Evolutionary conservation across 164 flowering plant genomes (phyloP), one percentile per base, ranked within the genome.

Genomic region (Kingdonia uniflora): DNA sequence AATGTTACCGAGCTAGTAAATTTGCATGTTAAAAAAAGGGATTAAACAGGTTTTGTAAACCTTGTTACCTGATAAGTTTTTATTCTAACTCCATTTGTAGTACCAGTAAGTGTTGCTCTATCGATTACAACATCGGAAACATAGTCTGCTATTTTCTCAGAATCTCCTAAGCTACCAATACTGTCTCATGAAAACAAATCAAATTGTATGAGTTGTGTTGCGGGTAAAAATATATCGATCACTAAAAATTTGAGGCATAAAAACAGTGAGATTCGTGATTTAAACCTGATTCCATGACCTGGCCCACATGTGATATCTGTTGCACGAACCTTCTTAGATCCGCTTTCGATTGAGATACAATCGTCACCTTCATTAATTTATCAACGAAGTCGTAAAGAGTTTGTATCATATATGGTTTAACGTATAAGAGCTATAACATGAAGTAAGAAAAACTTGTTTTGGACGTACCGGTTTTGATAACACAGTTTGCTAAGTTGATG

Each of bases 261-360:
- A n/a, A 35, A 14, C 14, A 14, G 40, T 15, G 52, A 47, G n/a
- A 19, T 19, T 17, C 13, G 14, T 40, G 43, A 17, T 13, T 13
- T 22, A 13, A 13, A 82, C 85, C 88, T 82, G 60, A 82, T 78
- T 21, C 89, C 85, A 67, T 82, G 89, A 19, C 90, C 90, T 22
- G 90, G 90, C 44, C 90, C 90, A 59, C 86, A 83, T 0, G 60
- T 65, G 25, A 80, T 75, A 19, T 67, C 68, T 6, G 41, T 59
- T 20, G 71, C 77, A 48, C 40, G 64, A 12, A 75, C 67, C 35
- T 57, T 70, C 54, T 53, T 26, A 14, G 82, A 65, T 20, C 78
- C 86, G 51, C 59, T 67, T 21, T 54, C 80, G 13, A 78, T 75
- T 19, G 82, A 78, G 47, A 80, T 70, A 29, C 85, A 82, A 26